Percentiles rank a stretch among this genome's conserved stretches.
phyloP scores from a whole-genome alignment of 331 rosid species.

The Arachis monticola region DNA sequence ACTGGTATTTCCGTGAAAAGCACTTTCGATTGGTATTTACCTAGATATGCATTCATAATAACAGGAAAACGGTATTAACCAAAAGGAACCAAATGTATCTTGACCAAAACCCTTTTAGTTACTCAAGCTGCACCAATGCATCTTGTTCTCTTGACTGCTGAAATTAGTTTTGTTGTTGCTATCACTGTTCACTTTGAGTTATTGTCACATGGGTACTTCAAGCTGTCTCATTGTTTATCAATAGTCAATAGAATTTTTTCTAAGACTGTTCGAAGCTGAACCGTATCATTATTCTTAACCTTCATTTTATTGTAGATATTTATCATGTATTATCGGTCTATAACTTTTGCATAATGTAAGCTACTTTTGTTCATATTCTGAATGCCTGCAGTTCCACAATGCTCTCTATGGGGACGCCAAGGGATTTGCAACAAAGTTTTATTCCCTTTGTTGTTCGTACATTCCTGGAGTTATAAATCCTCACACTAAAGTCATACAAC shows the following conservation, averaged over 20 bases:
- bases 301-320: constrained; percentile 14
- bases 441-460: constrained; percentile 53
- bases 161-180: neutral
- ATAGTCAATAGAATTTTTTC: neutral
- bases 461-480: constrained; percentile 89
- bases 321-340: neutral
- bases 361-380: constrained; percentile 27
- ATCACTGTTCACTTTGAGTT: constrained; percentile 7
- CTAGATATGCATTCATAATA: neutral
- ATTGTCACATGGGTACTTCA: constrained; percentile 10
- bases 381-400: constrained; percentile 65
- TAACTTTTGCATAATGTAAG: constrained; percentile 24
- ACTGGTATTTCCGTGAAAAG: constrained; percentile 1
- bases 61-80: neutral
- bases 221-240: constrained; percentile 17
- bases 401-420: constrained; percentile 86
- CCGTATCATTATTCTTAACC: constrained; percentile 9
- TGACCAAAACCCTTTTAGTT: neutral
- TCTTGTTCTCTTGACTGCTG: neutral
- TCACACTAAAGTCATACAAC: constrained; percentile 71
- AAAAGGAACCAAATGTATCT: neutral
- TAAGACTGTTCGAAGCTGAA: constrained; percentile 12
- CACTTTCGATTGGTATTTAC: neutral
- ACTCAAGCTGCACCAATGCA: constrained; percentile 10
- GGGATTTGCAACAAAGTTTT: constrained; percentile 69